Evolutionary conservation across 176 grass and related monocot genomes (phyloP).

Genomic region (Areca catechu): DNA sequence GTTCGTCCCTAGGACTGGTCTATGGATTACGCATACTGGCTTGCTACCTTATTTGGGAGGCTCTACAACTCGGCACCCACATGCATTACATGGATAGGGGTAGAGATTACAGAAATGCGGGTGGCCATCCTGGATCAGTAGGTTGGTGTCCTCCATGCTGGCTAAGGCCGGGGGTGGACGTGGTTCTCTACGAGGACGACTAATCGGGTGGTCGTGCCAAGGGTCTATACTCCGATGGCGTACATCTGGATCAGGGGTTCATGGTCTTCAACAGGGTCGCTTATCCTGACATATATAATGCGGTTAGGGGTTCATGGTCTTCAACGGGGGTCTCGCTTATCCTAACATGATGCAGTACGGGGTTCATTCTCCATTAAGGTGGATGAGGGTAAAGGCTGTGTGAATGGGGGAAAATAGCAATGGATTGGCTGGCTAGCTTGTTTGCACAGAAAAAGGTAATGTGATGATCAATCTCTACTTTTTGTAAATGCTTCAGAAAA

Average conservation of each 20-base stretch:
- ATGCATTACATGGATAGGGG: neutral
- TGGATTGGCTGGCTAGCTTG: slow-evolving; percentile 51
- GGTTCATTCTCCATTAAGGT: slow-evolving; percentile 70
- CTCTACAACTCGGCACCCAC: no score
- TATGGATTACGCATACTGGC: no score
- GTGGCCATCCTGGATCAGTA: slow-evolving; percentile 78
- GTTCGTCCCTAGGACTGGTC: no score
- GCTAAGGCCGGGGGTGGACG: slow-evolving; percentile 20
- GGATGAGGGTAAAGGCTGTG: slow-evolving; percentile 27
- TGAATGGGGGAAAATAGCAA: slow-evolving; percentile 79
- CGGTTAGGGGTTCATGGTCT: no score
- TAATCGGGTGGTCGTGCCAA: slow-evolving; percentile 60
- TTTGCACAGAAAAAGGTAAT: slow-evolving; percentile 60
- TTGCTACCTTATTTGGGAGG: no score
- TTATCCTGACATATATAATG: no score
- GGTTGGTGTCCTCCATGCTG: slow-evolving; percentile 45
- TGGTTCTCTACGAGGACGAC: slow-evolving; percentile 70
- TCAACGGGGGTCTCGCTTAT: slow-evolving; percentile 49
- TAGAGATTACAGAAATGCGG: slow-evolving; percentile 13
- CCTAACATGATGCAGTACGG: slow-evolving; percentile 78
- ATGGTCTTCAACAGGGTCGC: slow-evolving; percentile 81
- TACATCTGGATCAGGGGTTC: slow-evolving; percentile 70
- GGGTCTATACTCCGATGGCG: slow-evolving; percentile 36
- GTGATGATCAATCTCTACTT: slow-evolving; percentile 43
- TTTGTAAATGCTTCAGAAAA: slow-evolving; percentile 61